Percentiles rank a stretch among this genome's conserved stretches.
These are phyloP conservation scores for Venturia carpophila DNA, from an alignment of 2,329 filamentous ascomycete species.

Conservation along the genomic window DNA sequence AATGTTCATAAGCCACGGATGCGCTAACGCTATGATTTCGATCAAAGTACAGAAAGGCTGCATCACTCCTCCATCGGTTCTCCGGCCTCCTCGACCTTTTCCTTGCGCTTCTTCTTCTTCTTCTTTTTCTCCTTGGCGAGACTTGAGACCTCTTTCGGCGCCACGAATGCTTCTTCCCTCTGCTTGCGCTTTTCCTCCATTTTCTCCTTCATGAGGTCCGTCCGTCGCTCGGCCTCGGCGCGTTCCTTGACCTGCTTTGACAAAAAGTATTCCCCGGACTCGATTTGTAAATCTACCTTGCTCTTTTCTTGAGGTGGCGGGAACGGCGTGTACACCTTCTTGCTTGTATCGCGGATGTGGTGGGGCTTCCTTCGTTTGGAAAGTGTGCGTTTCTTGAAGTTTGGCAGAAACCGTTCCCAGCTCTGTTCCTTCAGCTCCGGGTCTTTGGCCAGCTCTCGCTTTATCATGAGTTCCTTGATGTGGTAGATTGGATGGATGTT, in stretches of 20 bases:
- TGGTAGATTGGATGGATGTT: constrained; percentile 88
- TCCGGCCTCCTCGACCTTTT: constrained; percentile 27
- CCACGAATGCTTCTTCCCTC: constrained; percentile 76
- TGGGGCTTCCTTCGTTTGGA: constrained; percentile 74
- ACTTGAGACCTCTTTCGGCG: constrained; percentile 66
- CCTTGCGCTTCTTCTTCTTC: constrained; percentile 42
- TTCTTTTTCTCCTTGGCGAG: constrained; percentile 39
- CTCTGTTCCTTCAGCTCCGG: constrained; percentile 78
- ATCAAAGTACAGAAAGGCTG: not conserved
- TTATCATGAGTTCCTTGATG: constrained; percentile 94
- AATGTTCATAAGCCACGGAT: not conserved
- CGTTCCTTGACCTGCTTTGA: constrained; percentile 88
- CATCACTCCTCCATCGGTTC: not conserved
- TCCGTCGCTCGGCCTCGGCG: constrained; percentile 66
- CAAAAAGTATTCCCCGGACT: constrained; percentile 94
- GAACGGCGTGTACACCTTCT: constrained; percentile 96
- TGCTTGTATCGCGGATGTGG: constrained; percentile 85
- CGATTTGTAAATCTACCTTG: constrained; percentile 97
- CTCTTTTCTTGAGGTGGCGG: constrained; percentile 95
- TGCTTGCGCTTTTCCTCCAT: constrained; percentile 83
- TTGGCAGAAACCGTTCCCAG: constrained; percentile 93
- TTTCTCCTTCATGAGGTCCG: constrained; percentile 78
- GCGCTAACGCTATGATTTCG: not conserved
- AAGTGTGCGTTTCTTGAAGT: constrained; percentile 91
- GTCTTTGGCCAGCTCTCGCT: constrained; percentile 83